Percentiles rank a stretch among this genome's conserved stretches.
Conservation (phyloP, 441 rosid species). For the Erodium texanum region DNA sequence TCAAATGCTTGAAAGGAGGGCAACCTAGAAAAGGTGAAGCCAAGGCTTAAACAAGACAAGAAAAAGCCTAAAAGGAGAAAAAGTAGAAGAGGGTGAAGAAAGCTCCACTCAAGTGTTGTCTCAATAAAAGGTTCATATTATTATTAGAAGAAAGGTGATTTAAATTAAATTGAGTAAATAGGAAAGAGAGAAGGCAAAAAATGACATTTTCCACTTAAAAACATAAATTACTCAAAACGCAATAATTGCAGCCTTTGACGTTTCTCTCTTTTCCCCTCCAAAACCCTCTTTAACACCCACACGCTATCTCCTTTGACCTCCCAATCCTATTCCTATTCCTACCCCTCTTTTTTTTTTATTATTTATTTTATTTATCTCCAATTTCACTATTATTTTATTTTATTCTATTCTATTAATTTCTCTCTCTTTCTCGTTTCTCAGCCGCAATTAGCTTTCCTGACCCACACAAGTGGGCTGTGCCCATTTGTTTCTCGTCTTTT, state of each 20-base stretch:
- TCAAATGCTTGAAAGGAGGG: slow-evolving; percentile 31
- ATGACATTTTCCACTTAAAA: slow-evolving; percentile 23
- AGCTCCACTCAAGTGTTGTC: neutral
- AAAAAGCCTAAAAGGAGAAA: no score
- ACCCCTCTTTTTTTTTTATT: neutral
- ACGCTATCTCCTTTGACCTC: slow-evolving; percentile 83
- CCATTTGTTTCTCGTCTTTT: slow-evolving; percentile 22
- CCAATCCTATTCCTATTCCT: neutral
- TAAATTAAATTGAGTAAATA: neutral
- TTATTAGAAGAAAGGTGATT: neutral
- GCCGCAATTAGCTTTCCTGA: slow-evolving; percentile 45
- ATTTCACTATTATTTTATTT: neutral
- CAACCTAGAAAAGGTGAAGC: slow-evolving; percentile 27
- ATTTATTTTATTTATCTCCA: neutral
- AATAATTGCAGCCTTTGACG: slow-evolving; percentile 76
- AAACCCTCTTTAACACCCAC: slow-evolving; percentile 55
- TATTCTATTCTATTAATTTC: neutral
- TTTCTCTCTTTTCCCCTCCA: slow-evolving; percentile 37
- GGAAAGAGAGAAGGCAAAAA: slow-evolving; percentile 2
- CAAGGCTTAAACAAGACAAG: slow-evolving; percentile 6
- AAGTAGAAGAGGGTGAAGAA: neutral
- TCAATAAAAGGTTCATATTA: neutral
- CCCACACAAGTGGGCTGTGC: slow-evolving; percentile 24
- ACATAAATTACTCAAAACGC: slow-evolving; percentile 40
- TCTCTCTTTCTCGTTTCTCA: slow-evolving; percentile 8